Evolutionary conservation across 441 rosid species (phyloP).

Genomic region (Hura crepitans): DNA sequence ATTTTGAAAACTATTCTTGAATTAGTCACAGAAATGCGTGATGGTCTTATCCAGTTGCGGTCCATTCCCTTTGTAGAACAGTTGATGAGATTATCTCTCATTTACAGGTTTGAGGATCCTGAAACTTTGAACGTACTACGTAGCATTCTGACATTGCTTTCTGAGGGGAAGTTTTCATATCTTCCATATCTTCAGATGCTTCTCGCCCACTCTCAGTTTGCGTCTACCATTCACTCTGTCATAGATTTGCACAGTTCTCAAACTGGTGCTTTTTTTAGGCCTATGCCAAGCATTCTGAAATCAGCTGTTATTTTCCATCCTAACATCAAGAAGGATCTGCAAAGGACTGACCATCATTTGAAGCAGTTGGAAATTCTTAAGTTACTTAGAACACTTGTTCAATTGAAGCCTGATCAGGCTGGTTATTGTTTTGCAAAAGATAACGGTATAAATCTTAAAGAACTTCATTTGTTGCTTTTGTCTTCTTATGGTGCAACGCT

Average conservation of each 20-base stretch:
- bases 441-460: constrained; percentile 57
- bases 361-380: constrained; percentile 67
- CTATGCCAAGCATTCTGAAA: constrained; percentile 74
- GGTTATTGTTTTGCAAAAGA: constrained; percentile 43
- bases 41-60: constrained; percentile 49
- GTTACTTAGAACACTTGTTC: constrained; percentile 61
- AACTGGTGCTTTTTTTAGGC: constrained; percentile 55
- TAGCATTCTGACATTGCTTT: constrained; percentile 45
- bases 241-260: constrained; percentile 36
- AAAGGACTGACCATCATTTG: constrained; percentile 30
- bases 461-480: constrained; percentile 62
- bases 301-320: constrained; percentile 38
- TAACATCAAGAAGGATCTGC: constrained; percentile 26
- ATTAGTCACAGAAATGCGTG: constrained; percentile 44
- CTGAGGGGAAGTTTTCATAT: constrained; percentile 51
- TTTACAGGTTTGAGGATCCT: constrained; percentile 74
- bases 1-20: constrained; percentile 57
- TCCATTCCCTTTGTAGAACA: constrained; percentile 66
- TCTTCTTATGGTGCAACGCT: constrained; percentile 89
- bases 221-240: constrained; percentile 46
- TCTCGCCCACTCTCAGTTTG: constrained; percentile 85
- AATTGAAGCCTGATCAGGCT: constrained; percentile 20
- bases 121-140: constrained; percentile 50
- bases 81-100: constrained; percentile 62
- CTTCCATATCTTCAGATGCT: constrained; percentile 60